Evolutionary conservation across 208 protist species (phyloP), one percentile per base, ranked within the genome.

Genomic region (Leptomonas seymouri): DNA sequence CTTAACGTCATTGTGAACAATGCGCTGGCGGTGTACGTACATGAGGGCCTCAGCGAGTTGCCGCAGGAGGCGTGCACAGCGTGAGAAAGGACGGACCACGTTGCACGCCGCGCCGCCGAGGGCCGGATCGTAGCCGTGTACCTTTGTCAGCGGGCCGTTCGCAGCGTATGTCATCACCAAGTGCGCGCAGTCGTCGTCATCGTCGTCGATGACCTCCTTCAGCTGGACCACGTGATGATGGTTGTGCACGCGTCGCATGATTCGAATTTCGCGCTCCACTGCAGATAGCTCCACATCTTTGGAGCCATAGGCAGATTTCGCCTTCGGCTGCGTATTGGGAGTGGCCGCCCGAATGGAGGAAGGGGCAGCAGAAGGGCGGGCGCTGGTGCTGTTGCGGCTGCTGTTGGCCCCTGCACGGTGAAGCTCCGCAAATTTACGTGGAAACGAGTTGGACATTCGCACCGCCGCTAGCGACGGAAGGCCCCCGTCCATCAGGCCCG

Each of bases 121-220:
- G 3, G 14, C 39, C 7, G 45, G 46, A 54, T 89, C 74, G 67
- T 71, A 89, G 23, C 56, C 49, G 25, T 81, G 65, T 53, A 81
- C 72, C 46, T 21, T 27, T 8, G 80, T 70, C 45, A 89, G 34
- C 11, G 69, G 61, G 8, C 83, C 83, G 31, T 71, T 51, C 16
- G 80, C 54, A n/a, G 76, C 76, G 75, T 84, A 87, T 9, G 72
- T 68, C 76, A 89, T 74, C 28, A 92, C 82, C 14, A 97, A 58
- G 53, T 95, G 93, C 41, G 97, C 57, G 54, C 82, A 81, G 41
- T 93, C 87, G 28, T 93, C 78, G 4, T 84, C 67, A 23, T 93
- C 93, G 74, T 99, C 97, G 66, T 99, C 96, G 49, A 99, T 98
- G 11, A 98, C 96, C 73, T 99, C 97, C 41, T 85, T 80, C 39